A percentile compares a stretch with the other conserved stretches of the same genome.
Conservation (phyloP, 805 yeast species). For the Hanseniaspora taiwanica region DNA sequence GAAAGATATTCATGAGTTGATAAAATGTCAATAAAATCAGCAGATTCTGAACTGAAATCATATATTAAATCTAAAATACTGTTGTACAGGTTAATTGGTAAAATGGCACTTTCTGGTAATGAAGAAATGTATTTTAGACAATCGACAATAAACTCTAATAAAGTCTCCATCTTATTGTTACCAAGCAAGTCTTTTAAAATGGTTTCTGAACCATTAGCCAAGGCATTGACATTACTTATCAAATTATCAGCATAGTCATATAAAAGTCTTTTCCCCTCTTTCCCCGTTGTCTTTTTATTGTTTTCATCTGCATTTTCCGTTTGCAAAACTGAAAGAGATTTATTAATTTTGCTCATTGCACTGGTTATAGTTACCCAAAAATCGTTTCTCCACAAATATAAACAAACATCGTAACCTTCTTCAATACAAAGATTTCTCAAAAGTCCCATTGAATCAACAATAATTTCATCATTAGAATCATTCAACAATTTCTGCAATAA, state of each 20-base stretch:
- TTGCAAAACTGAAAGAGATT: slow-evolving; percentile 33
- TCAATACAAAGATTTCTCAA: slow-evolving; percentile 66
- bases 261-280: slow-evolving; percentile 35
- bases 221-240: slow-evolving; percentile 50
- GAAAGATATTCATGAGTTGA: slow-evolving; percentile 9
- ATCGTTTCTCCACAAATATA: slow-evolving; percentile 62
- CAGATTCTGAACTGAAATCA: slow-evolving; percentile 47
- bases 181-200: slow-evolving; percentile 13
- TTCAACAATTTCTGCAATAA: slow-evolving; percentile 51
- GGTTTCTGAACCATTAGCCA: slow-evolving; percentile 50
- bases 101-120: slow-evolving; percentile 3
- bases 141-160: slow-evolving; percentile 26
- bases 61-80: slow-evolving; percentile 43
- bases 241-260: slow-evolving; percentile 64
- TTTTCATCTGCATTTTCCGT: slow-evolving; percentile 8
- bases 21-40: slow-evolving; percentile 31
- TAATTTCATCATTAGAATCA: slow-evolving; percentile 61
- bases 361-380: slow-evolving; percentile 51
- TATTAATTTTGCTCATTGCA: slow-evolving; percentile 37
- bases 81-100: slow-evolving; percentile 35
- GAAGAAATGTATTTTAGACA: slow-evolving; percentile 16
- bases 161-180: slow-evolving; percentile 24
- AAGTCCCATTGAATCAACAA: slow-evolving; percentile 70
- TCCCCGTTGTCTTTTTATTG: slow-evolving; percentile 15
- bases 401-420: slow-evolving; percentile 76